Percentiles rank a stretch among this genome's conserved stretches.
phyloP scores from a whole-genome alignment of 2,329 filamentous ascomycete genomes.

The Fusarium nanum region DNA sequence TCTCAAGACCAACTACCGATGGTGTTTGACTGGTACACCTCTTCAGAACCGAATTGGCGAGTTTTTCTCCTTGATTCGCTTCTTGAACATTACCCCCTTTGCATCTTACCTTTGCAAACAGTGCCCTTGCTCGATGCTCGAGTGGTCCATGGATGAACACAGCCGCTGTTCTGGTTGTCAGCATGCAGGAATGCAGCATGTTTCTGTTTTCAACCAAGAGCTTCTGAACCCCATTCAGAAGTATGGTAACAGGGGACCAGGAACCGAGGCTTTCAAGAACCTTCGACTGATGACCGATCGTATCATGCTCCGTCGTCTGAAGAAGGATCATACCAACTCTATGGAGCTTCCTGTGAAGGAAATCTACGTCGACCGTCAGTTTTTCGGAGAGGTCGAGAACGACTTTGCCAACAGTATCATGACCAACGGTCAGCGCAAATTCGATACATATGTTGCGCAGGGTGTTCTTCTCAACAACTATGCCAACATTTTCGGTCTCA shows the following conservation, averaged over 20 bases:
- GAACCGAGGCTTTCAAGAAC: constrained; percentile 79
- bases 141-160: constrained; percentile 82
- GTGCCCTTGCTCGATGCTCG: constrained; percentile 82
- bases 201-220: constrained; percentile 88
- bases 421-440: constrained; percentile 87
- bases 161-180: constrained; percentile 76
- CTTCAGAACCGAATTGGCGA: constrained; percentile 98
- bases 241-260: constrained; percentile 69
- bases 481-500: constrained; percentile 97
- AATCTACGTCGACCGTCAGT: constrained; percentile 90
- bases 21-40: constrained; percentile 95
- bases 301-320: constrained; percentile 95
- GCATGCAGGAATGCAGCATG: constrained; percentile 58
- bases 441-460: constrained; percentile 94
- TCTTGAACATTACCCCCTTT: constrained; percentile 89
- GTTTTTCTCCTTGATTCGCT: constrained; percentile 93
- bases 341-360: constrained; percentile 98
- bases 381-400: constrained; percentile 95
- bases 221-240: constrained; percentile 84
- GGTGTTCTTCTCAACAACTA: constrained; percentile 97
- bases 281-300: constrained; percentile 88
- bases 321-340: constrained; percentile 90
- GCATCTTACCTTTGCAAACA: constrained; percentile 93
- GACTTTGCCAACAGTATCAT: constrained; percentile 97
- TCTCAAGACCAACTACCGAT: constrained; percentile 87